A percentile compares a stretch with the other conserved stretches of the same genome.
Evolutionary conservation across 2,329 filamentous ascomycete genomes (phyloP).

Genomic region (Arachnomyces sp.): DNA sequence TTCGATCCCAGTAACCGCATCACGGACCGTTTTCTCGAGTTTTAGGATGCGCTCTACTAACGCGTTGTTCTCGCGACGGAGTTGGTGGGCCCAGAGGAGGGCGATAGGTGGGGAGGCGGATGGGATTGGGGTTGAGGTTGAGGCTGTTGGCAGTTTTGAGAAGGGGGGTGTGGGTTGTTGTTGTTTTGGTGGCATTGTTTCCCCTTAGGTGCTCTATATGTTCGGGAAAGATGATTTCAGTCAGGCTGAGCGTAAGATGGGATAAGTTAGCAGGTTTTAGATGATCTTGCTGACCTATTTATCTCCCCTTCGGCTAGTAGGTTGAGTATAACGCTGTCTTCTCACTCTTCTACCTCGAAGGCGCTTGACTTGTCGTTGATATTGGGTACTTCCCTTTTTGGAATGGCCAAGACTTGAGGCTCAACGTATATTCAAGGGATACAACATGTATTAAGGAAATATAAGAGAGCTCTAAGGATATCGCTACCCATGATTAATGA

Average conservation of each 20-base stretch:
- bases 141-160: slow-evolving; percentile 6
- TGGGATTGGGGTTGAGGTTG: slow-evolving; percentile 4
- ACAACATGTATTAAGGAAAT: slow-evolving; percentile 2
- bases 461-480: slow-evolving; percentile 9
- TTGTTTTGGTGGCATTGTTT: not conserved
- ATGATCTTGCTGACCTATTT: too few relatives aligned
- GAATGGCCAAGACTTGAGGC: too few relatives aligned
- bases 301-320: too few relatives aligned
- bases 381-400: too few relatives aligned
- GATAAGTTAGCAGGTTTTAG: too few relatives aligned
- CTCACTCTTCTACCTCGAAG: not conserved
- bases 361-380: too few relatives aligned
- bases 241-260: too few relatives aligned
- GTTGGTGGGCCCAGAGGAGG: slow-evolving; percentile 32
- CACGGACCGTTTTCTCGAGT: slow-evolving; percentile 11
- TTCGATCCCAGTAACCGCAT: slow-evolving; percentile 1
- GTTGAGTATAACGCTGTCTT: too few relatives aligned
- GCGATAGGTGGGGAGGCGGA: slow-evolving; percentile 10
- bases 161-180: not conserved
- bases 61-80: slow-evolving; percentile 29
- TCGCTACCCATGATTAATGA: not conserved
- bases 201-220: too few relatives aligned
- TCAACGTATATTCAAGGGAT: not conserved
- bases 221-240: too few relatives aligned
- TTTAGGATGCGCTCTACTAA: slow-evolving; percentile 21